Conservation (phyloP, 1,284 basidiomycete genomes). For the Ceratobasidium sp. region DNA sequence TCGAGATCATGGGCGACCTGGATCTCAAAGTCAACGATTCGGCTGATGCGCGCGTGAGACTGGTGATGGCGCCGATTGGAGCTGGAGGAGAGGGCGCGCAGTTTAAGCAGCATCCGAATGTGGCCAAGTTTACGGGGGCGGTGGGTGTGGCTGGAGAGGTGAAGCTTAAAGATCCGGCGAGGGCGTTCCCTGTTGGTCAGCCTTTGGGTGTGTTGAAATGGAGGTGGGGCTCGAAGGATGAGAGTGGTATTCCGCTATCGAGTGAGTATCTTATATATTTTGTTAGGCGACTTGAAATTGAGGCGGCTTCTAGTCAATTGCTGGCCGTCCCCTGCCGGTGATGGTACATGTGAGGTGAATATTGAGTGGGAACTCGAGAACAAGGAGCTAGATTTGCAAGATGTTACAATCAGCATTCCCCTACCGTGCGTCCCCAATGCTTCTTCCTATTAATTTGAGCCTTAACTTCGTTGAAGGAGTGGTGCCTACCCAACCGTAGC, state of each 20-base stretch:
- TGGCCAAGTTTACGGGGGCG: constrained; percentile 82
- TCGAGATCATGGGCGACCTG: constrained; percentile 95
- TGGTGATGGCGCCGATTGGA: constrained; percentile 73
- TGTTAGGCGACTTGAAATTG: neutral
- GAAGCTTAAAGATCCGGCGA: constrained; percentile 85
- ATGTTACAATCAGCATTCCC: constrained; percentile 91
- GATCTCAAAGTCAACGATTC: constrained; percentile 87
- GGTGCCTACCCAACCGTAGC: constrained; percentile 87
- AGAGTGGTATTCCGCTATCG: constrained; percentile 89
- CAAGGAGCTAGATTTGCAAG: constrained; percentile 80
- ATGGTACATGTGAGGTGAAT: constrained; percentile 91
- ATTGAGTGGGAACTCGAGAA: constrained; percentile 98
- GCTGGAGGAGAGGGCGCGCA: constrained; percentile 75
- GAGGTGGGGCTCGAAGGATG: constrained; percentile 92
- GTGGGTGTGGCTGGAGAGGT: constrained; percentile 71
- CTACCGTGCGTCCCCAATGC: constrained; percentile 75
- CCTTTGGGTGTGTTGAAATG: constrained; percentile 89
- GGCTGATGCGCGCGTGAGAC: constrained; percentile 78
- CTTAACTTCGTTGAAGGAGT: constrained; percentile 58
- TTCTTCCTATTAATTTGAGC: neutral
- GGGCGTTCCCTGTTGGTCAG: constrained; percentile 84
- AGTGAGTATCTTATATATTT: constrained; percentile 67
- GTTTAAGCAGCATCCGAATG: constrained; percentile 97
- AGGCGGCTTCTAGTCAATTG: constrained; percentile 79
- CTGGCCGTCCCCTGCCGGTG: constrained; percentile 93